Evolutionary conservation across 495 filamentous ascomycete genomes (phyloP).

Genomic region (Penicillium antarcticum): DNA sequence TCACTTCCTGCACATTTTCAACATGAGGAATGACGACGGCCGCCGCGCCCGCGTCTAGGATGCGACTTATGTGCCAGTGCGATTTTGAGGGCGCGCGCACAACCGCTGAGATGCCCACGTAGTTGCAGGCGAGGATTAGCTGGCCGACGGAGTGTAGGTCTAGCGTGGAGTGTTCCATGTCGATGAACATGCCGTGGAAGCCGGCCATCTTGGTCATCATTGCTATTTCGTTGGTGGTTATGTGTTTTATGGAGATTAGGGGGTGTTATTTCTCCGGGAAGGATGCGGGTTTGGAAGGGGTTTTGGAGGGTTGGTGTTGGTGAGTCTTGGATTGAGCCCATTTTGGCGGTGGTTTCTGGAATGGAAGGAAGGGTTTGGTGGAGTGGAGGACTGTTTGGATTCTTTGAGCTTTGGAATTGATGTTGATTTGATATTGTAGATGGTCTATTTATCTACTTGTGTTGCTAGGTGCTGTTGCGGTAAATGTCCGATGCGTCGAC

Average conservation of each 20-base stretch:
- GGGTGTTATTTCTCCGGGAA: constrained; percentile 25
- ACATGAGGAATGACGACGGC: constrained; percentile 32
- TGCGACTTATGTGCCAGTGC: constrained; percentile 27
- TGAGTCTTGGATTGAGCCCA: constrained; percentile 22
- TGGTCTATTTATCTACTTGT: too few species aligned
- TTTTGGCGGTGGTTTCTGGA: not conserved
- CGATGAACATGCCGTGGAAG: constrained; percentile 31
- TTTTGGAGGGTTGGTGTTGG: constrained; percentile 15
- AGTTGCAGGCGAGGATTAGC: constrained; percentile 27
- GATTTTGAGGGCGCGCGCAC: constrained; percentile 31
- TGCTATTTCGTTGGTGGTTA: constrained; percentile 21
- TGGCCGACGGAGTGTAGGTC: constrained; percentile 17
- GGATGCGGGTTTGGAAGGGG: constrained; percentile 25
- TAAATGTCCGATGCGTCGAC: too few species aligned
- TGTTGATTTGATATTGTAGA: too few species aligned
- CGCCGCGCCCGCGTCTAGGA: constrained; percentile 28
- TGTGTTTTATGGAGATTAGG: constrained; percentile 24
- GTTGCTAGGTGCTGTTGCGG: too few species aligned
- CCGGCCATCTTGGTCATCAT: constrained; percentile 30
- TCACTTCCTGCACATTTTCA: constrained; percentile 24
- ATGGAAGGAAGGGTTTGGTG: not conserved
- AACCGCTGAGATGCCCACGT: constrained; percentile 23
- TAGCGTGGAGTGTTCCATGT: constrained; percentile 28
- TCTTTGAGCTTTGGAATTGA: too few species aligned
- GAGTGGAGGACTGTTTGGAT: too few species aligned